Conservation (phyloP, 495 filamentous ascomycete genomes). For the Elasticomyces elasticus region DNA sequence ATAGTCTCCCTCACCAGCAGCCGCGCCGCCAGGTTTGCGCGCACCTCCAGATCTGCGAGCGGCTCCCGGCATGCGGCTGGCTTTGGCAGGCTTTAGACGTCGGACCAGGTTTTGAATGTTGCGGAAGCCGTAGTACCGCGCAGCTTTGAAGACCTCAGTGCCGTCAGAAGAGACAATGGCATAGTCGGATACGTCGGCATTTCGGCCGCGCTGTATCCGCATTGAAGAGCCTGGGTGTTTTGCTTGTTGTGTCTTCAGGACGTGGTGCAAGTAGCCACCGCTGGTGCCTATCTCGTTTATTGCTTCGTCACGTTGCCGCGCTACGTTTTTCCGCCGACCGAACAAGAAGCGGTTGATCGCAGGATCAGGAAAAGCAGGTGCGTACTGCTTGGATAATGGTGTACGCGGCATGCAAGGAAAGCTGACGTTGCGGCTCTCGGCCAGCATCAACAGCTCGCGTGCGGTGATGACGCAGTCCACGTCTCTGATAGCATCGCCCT, state of each 20-base stretch:
- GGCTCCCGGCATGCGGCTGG: constrained; percentile 66
- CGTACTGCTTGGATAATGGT: constrained; percentile 33
- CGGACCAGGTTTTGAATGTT: constrained; percentile 97
- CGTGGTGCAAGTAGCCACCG: constrained; percentile 78
- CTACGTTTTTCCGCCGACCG: constrained; percentile 27
- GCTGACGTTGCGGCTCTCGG: constrained; percentile 62
- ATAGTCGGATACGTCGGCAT: constrained; percentile 84
- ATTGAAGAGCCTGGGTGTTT: constrained; percentile 59
- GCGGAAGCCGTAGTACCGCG: constrained; percentile 89
- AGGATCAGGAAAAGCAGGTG: constrained; percentile 55
- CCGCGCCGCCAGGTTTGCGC: constrained; percentile 34
- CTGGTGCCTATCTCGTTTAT: constrained; percentile 54
- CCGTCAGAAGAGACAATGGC: constrained; percentile 39
- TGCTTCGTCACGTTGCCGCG: constrained; percentile 25
- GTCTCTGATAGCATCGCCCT: constrained; percentile 57
- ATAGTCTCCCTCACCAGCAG: constrained; percentile 44
- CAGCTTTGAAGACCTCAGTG: constrained; percentile 59
- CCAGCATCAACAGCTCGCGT: constrained; percentile 81
- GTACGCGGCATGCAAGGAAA: constrained; percentile 58
- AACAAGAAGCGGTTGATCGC: constrained; percentile 64
- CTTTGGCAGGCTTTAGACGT: constrained; percentile 66
- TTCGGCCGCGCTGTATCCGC: constrained; percentile 63
- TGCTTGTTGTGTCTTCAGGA: constrained; percentile 61
- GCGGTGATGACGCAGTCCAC: constrained; percentile 97
- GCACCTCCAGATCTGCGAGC: constrained; percentile 29